Conservation (phyloP, 2,329 filamentous ascomycete species). For the Coleophoma crateriformis region DNA sequence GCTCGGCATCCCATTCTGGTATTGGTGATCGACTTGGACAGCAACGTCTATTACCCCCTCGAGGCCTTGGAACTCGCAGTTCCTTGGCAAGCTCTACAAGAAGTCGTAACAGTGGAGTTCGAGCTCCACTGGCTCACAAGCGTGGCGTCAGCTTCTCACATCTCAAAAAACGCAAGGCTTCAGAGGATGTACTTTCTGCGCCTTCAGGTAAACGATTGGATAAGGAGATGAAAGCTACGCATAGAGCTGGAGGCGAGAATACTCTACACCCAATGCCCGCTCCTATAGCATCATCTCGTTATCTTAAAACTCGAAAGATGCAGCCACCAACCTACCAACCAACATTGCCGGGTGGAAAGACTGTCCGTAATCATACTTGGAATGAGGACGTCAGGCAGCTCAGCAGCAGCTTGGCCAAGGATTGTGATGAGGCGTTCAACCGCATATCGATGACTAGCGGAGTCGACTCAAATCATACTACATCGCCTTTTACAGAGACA, state of each 20-base stretch:
- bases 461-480: background rate
- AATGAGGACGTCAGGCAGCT: constrained; percentile 79
- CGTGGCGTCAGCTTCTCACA: constrained; percentile 61
- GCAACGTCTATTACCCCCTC: constrained; percentile 11
- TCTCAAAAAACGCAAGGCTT: constrained; percentile 27
- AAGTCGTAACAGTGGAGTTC: constrained; percentile 29
- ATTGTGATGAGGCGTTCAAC: constrained; percentile 90
- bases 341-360: constrained; percentile 8
- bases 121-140: constrained; percentile 46
- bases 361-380: constrained; percentile 31
- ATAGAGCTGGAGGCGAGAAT: constrained; percentile 15
- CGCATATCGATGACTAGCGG: constrained; percentile 42
- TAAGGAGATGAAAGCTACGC: constrained; percentile 16
- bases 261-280: constrained; percentile 7
- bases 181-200: constrained; percentile 1
- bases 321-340: constrained; percentile 3
- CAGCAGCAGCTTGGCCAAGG: constrained; percentile 78
- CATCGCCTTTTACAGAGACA: background rate
- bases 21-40: constrained; percentile 6
- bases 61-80: constrained; percentile 35
- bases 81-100: constrained; percentile 40
- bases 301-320: constrained; percentile 24
- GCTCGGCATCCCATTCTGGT: constrained; percentile 4
- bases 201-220: constrained; percentile 1
- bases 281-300: constrained; percentile 14